phyloP scores from a whole-genome alignment of 2,329 filamentous ascomycete genomes.

The Alternaria hordeiaustralica region DNA sequence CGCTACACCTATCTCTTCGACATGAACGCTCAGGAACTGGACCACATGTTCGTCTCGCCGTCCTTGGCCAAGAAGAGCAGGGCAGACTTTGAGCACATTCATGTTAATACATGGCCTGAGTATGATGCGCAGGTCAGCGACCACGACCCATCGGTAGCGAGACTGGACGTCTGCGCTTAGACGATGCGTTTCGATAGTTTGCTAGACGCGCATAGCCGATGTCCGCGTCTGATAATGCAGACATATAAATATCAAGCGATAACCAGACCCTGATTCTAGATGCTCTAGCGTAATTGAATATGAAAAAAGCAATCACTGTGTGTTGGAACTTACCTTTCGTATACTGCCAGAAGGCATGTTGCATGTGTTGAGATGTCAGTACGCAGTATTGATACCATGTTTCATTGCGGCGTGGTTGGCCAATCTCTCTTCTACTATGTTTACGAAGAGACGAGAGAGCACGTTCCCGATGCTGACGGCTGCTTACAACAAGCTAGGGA shows the following conservation, averaged over 20 bases:
- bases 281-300: background rate
- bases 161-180: conserved; percentile 64
- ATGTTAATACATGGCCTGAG: conserved; percentile 73
- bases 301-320: background rate
- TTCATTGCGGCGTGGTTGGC: conserved; percentile 21
- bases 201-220: conserved; percentile 8
- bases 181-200: background rate
- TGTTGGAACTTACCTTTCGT: background rate
- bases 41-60: conserved; percentile 72
- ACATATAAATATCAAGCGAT: background rate
- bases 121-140: conserved; percentile 66
- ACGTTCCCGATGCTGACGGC: conserved; percentile 6
- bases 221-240: background rate
- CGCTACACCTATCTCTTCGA: conserved; percentile 75
- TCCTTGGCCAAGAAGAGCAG: conserved; percentile 50
- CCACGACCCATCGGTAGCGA: conserved; percentile 72
- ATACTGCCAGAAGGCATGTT: background rate
- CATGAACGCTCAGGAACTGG: conserved; percentile 72
- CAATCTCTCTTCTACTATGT: conserved; percentile 1
- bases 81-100: conserved; percentile 68
- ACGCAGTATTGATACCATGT: conserved; percentile 7
- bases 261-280: background rate
- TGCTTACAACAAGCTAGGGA: background rate
- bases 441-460: background rate
- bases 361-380: conserved; percentile 8